A percentile compares a stretch with the other conserved stretches of the same genome.
These are phyloP conservation scores for Lenzites betulinus DNA, from an alignment of 768 basidiomycete species.

Conservation along the genomic window DNA sequence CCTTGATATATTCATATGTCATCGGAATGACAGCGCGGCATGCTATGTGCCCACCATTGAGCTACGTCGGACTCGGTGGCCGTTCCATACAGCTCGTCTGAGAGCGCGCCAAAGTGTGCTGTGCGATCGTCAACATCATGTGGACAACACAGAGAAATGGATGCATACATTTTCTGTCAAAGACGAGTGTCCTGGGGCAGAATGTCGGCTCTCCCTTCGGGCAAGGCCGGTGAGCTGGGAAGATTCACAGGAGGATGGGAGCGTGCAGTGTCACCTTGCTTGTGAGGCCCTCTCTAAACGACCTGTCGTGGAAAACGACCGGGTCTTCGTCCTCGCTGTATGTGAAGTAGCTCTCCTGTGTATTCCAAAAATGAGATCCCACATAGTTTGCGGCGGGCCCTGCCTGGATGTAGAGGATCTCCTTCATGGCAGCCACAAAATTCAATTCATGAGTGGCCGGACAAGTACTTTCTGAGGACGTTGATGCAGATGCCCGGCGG, in stretches of 20 bases:
- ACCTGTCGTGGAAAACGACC: conserved; percentile 53
- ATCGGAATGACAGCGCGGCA: neutral
- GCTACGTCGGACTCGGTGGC: conserved; percentile 19
- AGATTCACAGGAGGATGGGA: conserved; percentile 1
- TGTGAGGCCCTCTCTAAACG: conserved; percentile 64
- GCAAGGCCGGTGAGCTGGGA: conserved; percentile 3
- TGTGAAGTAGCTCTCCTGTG: conserved; percentile 69
- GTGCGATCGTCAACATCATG: neutral
- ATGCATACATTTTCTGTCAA: conserved; percentile 65
- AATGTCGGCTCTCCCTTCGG: conserved; percentile 47
- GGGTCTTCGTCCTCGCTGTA: conserved; percentile 48
- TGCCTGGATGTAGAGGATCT: conserved; percentile 79
- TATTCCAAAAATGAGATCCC: conserved; percentile 83
- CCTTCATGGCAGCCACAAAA: conserved; percentile 61
- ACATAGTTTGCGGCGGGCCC: conserved; percentile 66
- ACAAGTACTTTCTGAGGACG: no score
- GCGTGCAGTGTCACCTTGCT: conserved; percentile 40
- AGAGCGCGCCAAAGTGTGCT: conserved; percentile 71
- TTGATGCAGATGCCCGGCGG: no score
- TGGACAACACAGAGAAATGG: neutral
- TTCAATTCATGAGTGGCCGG: no score
- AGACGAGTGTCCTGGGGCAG: conserved; percentile 64
- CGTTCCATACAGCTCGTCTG: conserved; percentile 42
- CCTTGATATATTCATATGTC: conserved; percentile 41
- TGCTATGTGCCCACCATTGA: neutral